phyloP scores from a whole-genome alignment of 2,329 filamentous ascomycete species.

The Aspergillus sergii region DNA sequence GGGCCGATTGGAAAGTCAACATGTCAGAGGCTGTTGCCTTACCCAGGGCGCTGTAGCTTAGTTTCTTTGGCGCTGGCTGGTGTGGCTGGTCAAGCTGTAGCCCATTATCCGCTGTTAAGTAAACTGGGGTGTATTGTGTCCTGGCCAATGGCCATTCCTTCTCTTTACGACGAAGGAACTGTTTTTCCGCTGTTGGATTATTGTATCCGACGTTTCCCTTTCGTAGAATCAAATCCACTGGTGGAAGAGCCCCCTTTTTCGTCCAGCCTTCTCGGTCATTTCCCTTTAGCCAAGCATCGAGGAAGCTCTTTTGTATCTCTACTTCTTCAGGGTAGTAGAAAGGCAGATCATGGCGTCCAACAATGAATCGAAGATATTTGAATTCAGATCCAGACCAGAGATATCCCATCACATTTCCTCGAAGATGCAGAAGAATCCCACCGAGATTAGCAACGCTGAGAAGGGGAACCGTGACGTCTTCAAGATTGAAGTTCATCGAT shows the following conservation, averaged over 20 bases:
- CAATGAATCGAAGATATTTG: slow-evolving; percentile 69
- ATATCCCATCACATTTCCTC: slow-evolving; percentile 68
- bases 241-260: slow-evolving; percentile 54
- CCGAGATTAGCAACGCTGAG: slow-evolving; percentile 71
- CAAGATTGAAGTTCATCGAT: slow-evolving; percentile 64
- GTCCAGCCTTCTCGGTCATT: slow-evolving; percentile 53
- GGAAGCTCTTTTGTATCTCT: slow-evolving; percentile 64
- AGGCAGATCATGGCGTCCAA: slow-evolving; percentile 68
- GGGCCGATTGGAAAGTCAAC: too few species aligned
- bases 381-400: slow-evolving; percentile 62
- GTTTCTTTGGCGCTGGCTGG: too few species aligned
- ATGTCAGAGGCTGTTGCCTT: too few species aligned
- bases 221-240: slow-evolving; percentile 61
- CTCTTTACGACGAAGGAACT: slow-evolving; percentile 58
- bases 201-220: slow-evolving; percentile 68
- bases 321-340: slow-evolving; percentile 71
- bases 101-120: not conserved
- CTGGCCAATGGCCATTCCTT: slow-evolving; percentile 66
- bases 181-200: slow-evolving; percentile 57
- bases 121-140: slow-evolving; percentile 55
- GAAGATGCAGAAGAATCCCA: slow-evolving; percentile 66
- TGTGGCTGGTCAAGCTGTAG: too few species aligned
- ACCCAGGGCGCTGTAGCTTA: too few species aligned
- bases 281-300: slow-evolving; percentile 69
- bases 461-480: slow-evolving; percentile 67